Conservation (phyloP, 176 grass and related monocot species). For the Carex pumila region DNA sequence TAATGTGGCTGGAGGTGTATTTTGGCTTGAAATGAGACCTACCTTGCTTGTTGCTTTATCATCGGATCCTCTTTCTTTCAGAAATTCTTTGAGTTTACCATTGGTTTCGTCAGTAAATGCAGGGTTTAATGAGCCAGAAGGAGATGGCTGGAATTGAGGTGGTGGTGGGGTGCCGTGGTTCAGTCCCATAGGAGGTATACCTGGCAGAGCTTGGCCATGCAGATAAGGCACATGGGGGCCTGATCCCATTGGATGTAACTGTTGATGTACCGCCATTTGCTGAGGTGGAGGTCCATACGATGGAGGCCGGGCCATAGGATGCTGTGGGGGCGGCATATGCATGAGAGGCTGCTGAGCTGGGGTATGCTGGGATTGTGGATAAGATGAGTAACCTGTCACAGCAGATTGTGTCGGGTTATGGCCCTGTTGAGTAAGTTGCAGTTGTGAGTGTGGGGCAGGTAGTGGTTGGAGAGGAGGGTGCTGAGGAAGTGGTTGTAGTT, state of each 20-base stretch:
- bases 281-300: slow-evolving; percentile 35
- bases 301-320: slow-evolving; percentile 35
- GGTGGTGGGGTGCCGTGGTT: slow-evolving; percentile 23
- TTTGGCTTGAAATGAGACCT: background rate
- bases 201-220: slow-evolving; percentile 14
- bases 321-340: slow-evolving; percentile 15
- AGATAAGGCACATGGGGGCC: slow-evolving; percentile 29
- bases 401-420: slow-evolving; percentile 27
- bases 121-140: slow-evolving; percentile 14
- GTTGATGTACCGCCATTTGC: slow-evolving; percentile 18
- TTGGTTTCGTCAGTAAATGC: background rate
- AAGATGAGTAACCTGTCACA: slow-evolving; percentile 41
- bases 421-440: slow-evolving; percentile 24
- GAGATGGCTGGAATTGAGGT: slow-evolving; percentile 48
- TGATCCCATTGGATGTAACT: slow-evolving; percentile 43
- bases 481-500: slow-evolving; percentile 32
- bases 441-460: slow-evolving; percentile 31
- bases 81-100: background rate
- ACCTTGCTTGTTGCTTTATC: background rate
- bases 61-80: background rate
- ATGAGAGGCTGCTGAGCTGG: slow-evolving; percentile 19
- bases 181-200: slow-evolving; percentile 22
- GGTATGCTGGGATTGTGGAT: slow-evolving; percentile 34
- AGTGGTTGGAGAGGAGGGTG: slow-evolving; percentile 32
- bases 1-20: slow-evolving; percentile 21